Evolutionary conservation across 805 yeast genomes (phyloP).

Genomic region (Candida yuanshanica): DNA sequence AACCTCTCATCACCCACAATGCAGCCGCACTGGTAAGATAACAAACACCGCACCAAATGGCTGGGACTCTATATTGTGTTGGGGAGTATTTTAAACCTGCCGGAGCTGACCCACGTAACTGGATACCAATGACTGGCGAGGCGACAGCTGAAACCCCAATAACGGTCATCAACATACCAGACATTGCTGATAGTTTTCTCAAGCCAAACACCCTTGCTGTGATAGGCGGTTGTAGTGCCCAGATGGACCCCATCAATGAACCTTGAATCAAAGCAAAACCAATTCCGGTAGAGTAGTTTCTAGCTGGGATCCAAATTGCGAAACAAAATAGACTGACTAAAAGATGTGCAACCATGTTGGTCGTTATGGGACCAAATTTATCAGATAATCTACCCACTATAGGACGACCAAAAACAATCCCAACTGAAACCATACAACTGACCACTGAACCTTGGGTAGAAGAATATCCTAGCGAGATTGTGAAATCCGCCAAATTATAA

Average conservation of each 20-base stretch:
- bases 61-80: constrained; percentile 44
- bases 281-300: constrained; percentile 48
- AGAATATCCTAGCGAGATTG: constrained; percentile 51
- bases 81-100: constrained; percentile 26
- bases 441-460: constrained; percentile 49
- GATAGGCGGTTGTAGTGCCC: constrained; percentile 45
- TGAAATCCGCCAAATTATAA: constrained; percentile 52
- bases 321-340: constrained; percentile 34
- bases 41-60: constrained; percentile 50
- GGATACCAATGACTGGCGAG: constrained; percentile 54
- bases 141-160: constrained; percentile 6
- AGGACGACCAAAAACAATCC: constrained; percentile 51
- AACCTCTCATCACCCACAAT: constrained; percentile 46
- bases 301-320: constrained; percentile 51
- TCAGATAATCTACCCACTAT: constrained; percentile 45
- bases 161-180: constrained; percentile 36
- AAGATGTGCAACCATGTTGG: constrained; percentile 33
- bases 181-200: constrained; percentile 41
- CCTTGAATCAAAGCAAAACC: constrained; percentile 48
- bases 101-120: constrained; percentile 32
- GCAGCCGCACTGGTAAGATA: constrained; percentile 41
- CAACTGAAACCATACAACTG: constrained; percentile 53
- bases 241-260: constrained; percentile 52
- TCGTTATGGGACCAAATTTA: constrained; percentile 43
- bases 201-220: constrained; percentile 48